Evolutionary conservation across 225 moss, liverwort and hornwort genomes (phyloP), one percentile per base, ranked within the genome.

Genomic region (Rhytidiadelphus loreus): DNA sequence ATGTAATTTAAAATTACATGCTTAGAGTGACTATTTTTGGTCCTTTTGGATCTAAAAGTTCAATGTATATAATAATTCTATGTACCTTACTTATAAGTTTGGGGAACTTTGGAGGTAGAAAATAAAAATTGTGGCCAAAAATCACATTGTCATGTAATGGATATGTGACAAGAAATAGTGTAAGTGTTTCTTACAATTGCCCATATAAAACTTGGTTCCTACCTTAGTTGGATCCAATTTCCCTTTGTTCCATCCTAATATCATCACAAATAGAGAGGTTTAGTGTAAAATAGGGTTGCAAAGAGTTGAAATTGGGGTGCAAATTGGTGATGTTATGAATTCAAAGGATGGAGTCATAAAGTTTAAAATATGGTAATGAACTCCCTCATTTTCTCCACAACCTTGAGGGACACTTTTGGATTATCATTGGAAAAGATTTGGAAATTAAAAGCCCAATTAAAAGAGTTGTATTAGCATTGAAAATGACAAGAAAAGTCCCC

Each of bases 31-130:
- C 46, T 46, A 46, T 46, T 46, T 46, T 46, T 46, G 46, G 46
- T 46, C 9, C 46, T 9, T 46, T 46, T 46, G 46, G 46, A n/a
- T n/a, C 9, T 1, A 0, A 33, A 32, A 29, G 9, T 3, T 6
- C 2, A 37, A 64, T 64, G 12, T 22, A 0, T n/a, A n/a, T 12
- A 22, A 37, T 66, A 37, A 2, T 7, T n/a, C 22, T 13, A 13
- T 68, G n/a, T 20, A 68, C 20, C 4, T 22, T 12, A 7, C 2
- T n/a, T 68, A 68, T n/a, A 12, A 20, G 22, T 68, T 68, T 22
- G 7, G 7, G 0, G 2, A n/a, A 7, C 7, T 22, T n/a, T 68
- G 0, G n/a, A n/a, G 13, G 6, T n/a, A 4, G 12, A 13, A 68
- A 13, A 2, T 3, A 13, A 22, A 68, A 4, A 1, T 12, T 12